Evolutionary conservation across 1,139 yeast genomes (phyloP).

Genomic region (Sugiyamaella neomexicana): DNA sequence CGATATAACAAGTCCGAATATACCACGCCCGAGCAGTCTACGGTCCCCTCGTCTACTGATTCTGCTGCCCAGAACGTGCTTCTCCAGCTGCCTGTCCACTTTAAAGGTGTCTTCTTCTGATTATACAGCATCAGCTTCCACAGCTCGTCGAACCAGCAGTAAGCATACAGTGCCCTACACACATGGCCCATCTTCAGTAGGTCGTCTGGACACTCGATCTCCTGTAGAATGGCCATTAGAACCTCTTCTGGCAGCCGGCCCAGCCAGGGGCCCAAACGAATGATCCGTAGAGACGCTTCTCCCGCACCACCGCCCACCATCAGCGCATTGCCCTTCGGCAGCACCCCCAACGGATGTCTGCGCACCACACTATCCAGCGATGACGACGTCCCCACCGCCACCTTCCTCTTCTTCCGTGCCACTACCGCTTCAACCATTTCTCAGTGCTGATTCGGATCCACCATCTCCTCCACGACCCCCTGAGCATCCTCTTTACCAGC

Average conservation of each 20-base stretch:
- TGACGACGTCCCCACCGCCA: neutral
- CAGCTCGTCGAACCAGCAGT: constrained; percentile 67
- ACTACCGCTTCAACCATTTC: constrained; percentile 7
- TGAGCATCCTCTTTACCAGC: neutral
- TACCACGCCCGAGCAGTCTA: constrained; percentile 29
- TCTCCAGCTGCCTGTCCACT: constrained; percentile 84
- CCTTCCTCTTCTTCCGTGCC: constrained; percentile 6
- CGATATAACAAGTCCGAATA: constrained; percentile 69
- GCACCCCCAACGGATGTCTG: constrained; percentile 69
- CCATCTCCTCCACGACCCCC: neutral
- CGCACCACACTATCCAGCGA: constrained; percentile 16
- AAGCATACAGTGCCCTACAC: constrained; percentile 71
- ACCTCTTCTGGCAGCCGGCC: constrained; percentile 55
- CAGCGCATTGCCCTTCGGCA: constrained; percentile 66
- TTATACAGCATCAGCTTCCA: constrained; percentile 61
- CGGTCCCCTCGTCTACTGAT: constrained; percentile 44
- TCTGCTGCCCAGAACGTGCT: constrained; percentile 53
- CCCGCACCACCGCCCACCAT: constrained; percentile 33
- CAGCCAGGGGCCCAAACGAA: constrained; percentile 54
- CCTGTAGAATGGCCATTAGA: constrained; percentile 38
- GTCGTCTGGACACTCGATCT: constrained; percentile 48
- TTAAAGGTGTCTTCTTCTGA: constrained; percentile 25
- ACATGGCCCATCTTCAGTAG: constrained; percentile 54
- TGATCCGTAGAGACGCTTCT: constrained; percentile 37
- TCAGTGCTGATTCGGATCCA: neutral